Base-by-base conservation (phyloP, 2,329 filamentous ascomycete genomes). In the Chaetomiaceae sp. region DNA sequence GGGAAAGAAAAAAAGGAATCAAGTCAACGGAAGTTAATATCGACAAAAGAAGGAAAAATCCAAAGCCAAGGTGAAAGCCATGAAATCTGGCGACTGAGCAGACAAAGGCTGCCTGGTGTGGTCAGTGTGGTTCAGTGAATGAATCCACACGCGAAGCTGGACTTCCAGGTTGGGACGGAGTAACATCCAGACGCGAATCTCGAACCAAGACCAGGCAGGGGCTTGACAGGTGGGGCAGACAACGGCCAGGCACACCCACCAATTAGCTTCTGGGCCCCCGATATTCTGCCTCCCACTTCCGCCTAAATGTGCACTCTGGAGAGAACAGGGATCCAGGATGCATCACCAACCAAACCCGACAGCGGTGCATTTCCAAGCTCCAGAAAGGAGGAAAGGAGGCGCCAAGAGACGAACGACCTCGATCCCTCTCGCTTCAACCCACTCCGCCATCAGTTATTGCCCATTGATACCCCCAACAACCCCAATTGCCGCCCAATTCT, bases 271-370 rank as follows among this genome's bases (percentile, higher is more conserved):
- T 16, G 17, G n/a, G 31, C 3, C 7, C 5, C 10, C 30, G 5
- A 12, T 13, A 46, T 54, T 58, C 43, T 58, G 58, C 58, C 53
- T 38, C 37, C 21, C 25, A 17, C 33, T 40, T 42, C 56, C 58
- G 54, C 55, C 55, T 51, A 55, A 57, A 57, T 51, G 27, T 55
- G 40, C 27, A 21, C 9, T 3, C 17, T 16, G 20, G 20, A 42
- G 17, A 35, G n/a, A n/a, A n/a, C n/a, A n/a, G n/a, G n/a, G n/a
- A n/a, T n/a, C n/a, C n/a, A n/a, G n/a, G n/a, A n/a, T n/a, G n/a
- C n/a, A n/a, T n/a, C n/a, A n/a, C n/a, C n/a, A n/a, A n/a, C n/a
- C n/a, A n/a, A n/a, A n/a, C n/a, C n/a, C n/a, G n/a, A n/a, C n/a
- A n/a, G n/a, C n/a, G n/a, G n/a, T n/a, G n/a, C n/a, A n/a, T n/a